Conservation (phyloP, 176 grass and related monocot species). For the Ampelocalamus luodianensis region DNA sequence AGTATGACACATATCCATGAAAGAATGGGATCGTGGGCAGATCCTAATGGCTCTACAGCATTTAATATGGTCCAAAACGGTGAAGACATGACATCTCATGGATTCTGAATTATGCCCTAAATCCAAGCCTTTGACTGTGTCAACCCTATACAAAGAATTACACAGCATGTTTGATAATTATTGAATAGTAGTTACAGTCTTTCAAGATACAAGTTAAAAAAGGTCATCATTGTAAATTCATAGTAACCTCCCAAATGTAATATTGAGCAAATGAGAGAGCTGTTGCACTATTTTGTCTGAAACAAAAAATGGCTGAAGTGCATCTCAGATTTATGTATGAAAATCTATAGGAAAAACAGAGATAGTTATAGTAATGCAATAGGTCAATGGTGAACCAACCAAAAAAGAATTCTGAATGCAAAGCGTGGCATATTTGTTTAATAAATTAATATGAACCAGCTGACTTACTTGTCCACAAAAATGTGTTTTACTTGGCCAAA, state of each 20-base stretch:
- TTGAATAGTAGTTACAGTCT: background rate
- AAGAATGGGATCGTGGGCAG: background rate
- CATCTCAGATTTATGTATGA: background rate
- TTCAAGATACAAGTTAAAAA: background rate
- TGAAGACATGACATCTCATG: background rate
- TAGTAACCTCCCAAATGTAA: background rate
- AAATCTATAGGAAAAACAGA: background rate
- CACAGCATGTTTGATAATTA: background rate
- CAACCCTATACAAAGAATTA: background rate
- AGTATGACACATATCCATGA: background rate
- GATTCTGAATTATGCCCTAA: background rate
- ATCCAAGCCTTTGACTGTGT: background rate
- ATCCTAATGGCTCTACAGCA: background rate
- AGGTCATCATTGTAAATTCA: background rate
- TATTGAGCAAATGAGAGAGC: background rate
- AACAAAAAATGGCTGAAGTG: background rate
- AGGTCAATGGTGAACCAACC: background rate
- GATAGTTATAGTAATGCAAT: background rate
- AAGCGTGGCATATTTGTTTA: slow-evolving; percentile 3
- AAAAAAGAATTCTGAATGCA: slow-evolving; percentile 9
- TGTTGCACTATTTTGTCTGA: background rate
- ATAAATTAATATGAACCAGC: background rate
- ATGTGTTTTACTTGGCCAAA: slow-evolving; percentile 73
- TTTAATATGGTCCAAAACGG: background rate
- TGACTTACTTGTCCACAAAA: slow-evolving; percentile 81